A percentile compares a stretch with the other conserved stretches of the same genome.
Conservation (phyloP, 371 early-diverging fungal genomes). For the Batrachochytrium dendrobatidis region DNA sequence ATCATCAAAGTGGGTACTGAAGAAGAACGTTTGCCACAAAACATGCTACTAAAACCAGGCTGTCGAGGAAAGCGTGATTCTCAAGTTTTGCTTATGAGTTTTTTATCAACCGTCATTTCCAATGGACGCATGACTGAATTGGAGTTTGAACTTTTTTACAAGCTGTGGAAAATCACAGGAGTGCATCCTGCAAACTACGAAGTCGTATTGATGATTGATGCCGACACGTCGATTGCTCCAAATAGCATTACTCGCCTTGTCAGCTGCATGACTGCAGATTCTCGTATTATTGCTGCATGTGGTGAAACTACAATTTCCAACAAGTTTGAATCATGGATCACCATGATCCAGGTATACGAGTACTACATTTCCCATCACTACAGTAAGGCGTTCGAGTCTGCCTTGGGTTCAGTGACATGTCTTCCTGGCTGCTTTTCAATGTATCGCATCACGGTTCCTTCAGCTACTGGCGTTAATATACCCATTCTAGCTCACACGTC, state of each 20-base stretch:
- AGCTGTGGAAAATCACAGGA: slow-evolving; percentile 62
- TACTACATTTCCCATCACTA: slow-evolving; percentile 96
- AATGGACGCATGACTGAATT: slow-evolving; percentile 90
- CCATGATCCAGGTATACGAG: slow-evolving; percentile 76
- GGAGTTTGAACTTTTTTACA: slow-evolving; percentile 89
- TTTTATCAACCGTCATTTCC: slow-evolving; percentile 88
- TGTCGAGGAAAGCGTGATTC: slow-evolving; percentile 99
- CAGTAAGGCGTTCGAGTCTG: slow-evolving; percentile 87
- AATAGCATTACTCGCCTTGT: slow-evolving; percentile 75
- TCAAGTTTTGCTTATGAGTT: slow-evolving; percentile 96
- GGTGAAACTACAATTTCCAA: slow-evolving; percentile 66
- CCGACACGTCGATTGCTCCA: slow-evolving; percentile 78
- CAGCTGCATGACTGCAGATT: slow-evolving; percentile 54
- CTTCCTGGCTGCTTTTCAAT: slow-evolving; percentile 85
- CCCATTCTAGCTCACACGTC: slow-evolving; percentile 90
- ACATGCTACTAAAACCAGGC: slow-evolving; percentile 70
- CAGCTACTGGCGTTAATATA: slow-evolving; percentile 26
- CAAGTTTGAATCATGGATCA: slow-evolving; percentile 58
- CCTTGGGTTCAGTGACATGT: slow-evolving; percentile 98
- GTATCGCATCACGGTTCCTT: slow-evolving; percentile 54
- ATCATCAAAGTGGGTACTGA: slow-evolving; percentile 86
- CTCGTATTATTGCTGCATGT: slow-evolving; percentile 64
- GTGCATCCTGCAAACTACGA: slow-evolving; percentile 84
- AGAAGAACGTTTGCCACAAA: slow-evolving; percentile 46
- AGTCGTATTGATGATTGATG: slow-evolving; percentile 91